Evolutionary conservation across 306 rosid species (phyloP), one percentile per base, ranked within the genome.

Genomic region (Fragaria iinumae): DNA sequence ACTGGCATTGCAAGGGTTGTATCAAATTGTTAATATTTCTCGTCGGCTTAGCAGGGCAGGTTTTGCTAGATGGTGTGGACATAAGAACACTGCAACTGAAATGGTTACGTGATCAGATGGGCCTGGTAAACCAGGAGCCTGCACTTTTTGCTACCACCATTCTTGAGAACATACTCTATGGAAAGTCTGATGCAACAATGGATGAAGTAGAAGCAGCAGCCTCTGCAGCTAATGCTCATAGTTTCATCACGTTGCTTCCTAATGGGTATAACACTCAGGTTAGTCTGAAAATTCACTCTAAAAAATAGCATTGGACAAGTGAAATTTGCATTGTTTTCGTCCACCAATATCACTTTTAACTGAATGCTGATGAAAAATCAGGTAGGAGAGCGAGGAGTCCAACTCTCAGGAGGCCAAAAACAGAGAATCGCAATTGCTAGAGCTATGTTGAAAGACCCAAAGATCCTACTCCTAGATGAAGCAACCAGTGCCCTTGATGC

Each of bases 401-500:
- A 96, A 69, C 89, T 96, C 71, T 96, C 99, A 0, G 99, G 99
- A 18, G 99, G 99, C 21, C 98, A 96, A 74, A 96, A 96, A 44
- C 99, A 96, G 85, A 91, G 99, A 73, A 93, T 96, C 49, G 99
- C 98, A 18, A 96, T 96, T 56, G 98, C 99, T n/a, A 84, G 99
- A 82, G 99, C 99, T 2, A 96, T 96, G 98, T 77, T 96, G 88
- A 96, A 96, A 67, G 85, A 96, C 32, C 99, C 99, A 1, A 92
- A 88, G 79, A 91, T 96, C 81, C 98, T 96, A 65, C 97, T 96
- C 41, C 87, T 96, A 14, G 99, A 96, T 44, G 99, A 96, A 86
- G 99, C 99, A 71, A 96, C 99, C 7, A 96, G 99, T 62, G 98
- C 99, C 14, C 98, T 96, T 57, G 99, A 96, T 67, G 96, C 93